phyloP scores from a whole-genome alignment of 2,329 filamentous ascomycete genomes.

The Alternaria sp. region DNA sequence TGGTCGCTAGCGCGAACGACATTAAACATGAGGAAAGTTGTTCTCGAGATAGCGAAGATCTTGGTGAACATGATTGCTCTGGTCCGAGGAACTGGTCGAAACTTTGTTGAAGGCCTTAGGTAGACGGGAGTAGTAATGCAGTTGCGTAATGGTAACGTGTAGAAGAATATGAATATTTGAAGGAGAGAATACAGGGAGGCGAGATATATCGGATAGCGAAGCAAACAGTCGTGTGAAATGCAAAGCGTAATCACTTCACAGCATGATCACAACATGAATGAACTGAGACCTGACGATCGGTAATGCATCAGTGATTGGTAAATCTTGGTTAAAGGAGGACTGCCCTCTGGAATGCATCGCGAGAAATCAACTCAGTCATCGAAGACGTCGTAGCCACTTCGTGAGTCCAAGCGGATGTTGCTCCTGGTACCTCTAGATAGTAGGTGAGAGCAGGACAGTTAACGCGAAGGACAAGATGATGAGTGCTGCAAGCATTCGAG shows the following conservation, averaged over 20 bases:
- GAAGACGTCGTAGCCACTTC: not conserved
- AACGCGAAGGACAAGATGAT: not conserved
- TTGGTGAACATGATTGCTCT: slow-evolving; percentile 9
- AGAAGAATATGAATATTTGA: not conserved
- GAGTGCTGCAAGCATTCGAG: not conserved
- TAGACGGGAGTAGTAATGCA: not conserved
- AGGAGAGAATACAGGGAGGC: not conserved
- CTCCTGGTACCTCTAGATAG: not conserved
- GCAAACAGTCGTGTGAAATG: not conserved
- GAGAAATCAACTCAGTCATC: not conserved
- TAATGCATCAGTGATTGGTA: not conserved
- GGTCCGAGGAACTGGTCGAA: too few relatives aligned
- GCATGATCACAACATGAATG: not conserved
- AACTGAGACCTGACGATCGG: not conserved
- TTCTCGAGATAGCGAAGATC: slow-evolving; percentile 3
- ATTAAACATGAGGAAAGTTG: slow-evolving; percentile 11
- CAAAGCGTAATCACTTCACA: not conserved
- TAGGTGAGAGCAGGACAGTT: not conserved
- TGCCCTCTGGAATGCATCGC: not conserved
- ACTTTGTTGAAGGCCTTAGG: too few relatives aligned
- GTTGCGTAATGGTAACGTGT: not conserved
- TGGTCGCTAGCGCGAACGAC: slow-evolving; percentile 20
- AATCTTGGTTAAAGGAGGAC: not conserved
- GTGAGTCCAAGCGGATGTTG: not conserved
- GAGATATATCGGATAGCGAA: not conserved